Evolutionary conservation across 2,329 filamentous ascomycete species (phyloP), one percentile per base, ranked within the genome.

Genomic region (Trichoderma polysporum): DNA sequence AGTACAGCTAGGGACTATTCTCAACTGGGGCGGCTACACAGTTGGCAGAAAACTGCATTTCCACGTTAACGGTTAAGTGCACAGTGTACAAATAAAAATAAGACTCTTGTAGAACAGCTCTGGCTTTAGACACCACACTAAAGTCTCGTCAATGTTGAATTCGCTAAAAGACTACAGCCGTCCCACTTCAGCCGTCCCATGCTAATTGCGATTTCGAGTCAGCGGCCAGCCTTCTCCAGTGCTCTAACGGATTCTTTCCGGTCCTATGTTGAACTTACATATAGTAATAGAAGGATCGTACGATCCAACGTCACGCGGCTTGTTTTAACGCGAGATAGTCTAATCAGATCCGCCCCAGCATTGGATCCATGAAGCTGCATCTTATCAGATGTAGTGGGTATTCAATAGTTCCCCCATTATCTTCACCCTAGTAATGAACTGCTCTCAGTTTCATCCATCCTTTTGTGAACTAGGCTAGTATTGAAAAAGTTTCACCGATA

Each of bases 251-350:
- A 31, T 22, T 59, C 22, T 56, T 22, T 29, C 56, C 56, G 37
- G 29, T 19, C 33, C 17, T 45, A 31, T 4, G 78, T 66, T 70
- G n/a, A n/a, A n/a, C n/a, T n/a, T n/a, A n/a, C n/a, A n/a, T n/a
- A n/a, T n/a, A n/a, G n/a, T n/a, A n/a, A n/a, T n/a, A n/a, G n/a
- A n/a, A n/a, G n/a, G n/a, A n/a, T n/a, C n/a, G n/a, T n/a, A n/a
- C n/a, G n/a, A n/a, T n/a, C n/a, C n/a, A n/a, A n/a, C n/a, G n/a
- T n/a, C n/a, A n/a, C 79, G 72, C 79, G 74, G 33, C 76, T 37
- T 65, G 27, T 22, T 37, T 17, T 25, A 29, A 15, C 15, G 41
- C 19, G 15, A 19, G 25, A 63, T 45, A 29, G 33, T 56, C 19
- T 41, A 35, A 62, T 70, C 49, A 62, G 35, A 50, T 66, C 66